Evolutionary conservation across 768 basidiomycete species (phyloP).

Genomic region (Termitomyces sp.): DNA sequence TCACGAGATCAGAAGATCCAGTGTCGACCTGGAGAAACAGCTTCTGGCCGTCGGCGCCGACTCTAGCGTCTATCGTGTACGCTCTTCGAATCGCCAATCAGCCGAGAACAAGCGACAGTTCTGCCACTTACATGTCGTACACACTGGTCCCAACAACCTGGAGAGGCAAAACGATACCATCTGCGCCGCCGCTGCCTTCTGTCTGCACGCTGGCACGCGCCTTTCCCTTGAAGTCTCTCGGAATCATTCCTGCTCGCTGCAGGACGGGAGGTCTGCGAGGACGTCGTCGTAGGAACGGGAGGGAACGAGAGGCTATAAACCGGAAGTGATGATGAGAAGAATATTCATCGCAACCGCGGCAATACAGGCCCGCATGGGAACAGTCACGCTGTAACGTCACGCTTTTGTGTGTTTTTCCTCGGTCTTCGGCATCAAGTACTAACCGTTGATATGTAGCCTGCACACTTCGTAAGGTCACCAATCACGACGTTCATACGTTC

Average conservation of each 20-base stretch:
- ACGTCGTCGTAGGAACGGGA: no score
- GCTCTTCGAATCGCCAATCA: constrained; percentile 30
- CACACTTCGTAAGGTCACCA: no score
- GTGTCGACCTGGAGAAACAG: constrained; percentile 73
- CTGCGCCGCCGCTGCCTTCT: constrained; percentile 40
- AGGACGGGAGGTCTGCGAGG: no score
- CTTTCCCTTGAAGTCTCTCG: constrained; percentile 14
- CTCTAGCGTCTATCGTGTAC: constrained; percentile 55
- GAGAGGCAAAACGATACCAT: constrained; percentile 55
- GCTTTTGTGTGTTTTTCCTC: background rate
- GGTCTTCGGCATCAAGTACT: no score
- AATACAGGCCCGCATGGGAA: background rate
- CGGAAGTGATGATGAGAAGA: background rate
- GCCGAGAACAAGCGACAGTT: background rate
- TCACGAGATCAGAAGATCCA: constrained; percentile 75
- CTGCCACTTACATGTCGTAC: constrained; percentile 52
- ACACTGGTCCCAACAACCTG: constrained; percentile 47
- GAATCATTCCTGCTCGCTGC: background rate
- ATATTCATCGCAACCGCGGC: background rate
- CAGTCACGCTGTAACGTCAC: background rate
- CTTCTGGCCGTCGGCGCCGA: constrained; percentile 45
- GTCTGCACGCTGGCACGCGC: constrained; percentile 8
- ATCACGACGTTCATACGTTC: no score
- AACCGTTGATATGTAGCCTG: no score
- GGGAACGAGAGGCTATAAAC: no score